Evolutionary conservation across 441 rosid species (phyloP), one percentile per base, ranked within the genome.

Genomic region (Euphorbia corollata): DNA sequence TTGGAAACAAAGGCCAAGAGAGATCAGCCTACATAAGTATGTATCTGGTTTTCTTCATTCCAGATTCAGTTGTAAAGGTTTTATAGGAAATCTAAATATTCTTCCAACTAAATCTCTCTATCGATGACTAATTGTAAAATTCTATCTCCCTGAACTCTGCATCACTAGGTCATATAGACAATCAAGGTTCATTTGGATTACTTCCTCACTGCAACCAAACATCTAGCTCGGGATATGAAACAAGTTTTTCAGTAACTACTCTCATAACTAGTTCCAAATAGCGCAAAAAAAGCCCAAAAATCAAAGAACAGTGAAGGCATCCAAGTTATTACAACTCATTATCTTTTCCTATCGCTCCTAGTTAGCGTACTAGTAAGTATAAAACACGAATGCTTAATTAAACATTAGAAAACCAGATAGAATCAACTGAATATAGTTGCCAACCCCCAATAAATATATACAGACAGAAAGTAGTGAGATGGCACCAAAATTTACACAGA

Each of bases 151-250:
- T 47, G 15, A 47, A 47, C 19, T 16, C 53, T 47, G 5, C 53
- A 47, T 47, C 53, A 47, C 4, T 13, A 47, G 15, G 53, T 47
- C 15, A 47, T 47, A 47, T 47, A 15, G 16, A 16, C 15, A 6
- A 47, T 16, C 53, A 47, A 51, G 39, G 18, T 38, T 16, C 51
- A 18, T 19, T 15, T 32, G 8, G 19, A 56, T 41, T 13, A 45
- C 45, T 67, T 22, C 53, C 59, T 50, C 50, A 24, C n/a, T 34
- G 24, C 50, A 50, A 22, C 18, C 18, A 55, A n/a, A 66, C 61
- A 15, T 39, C 19, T 51, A 41, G 30, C 38, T 8, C 9, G 2
- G 3, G 59, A 47, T 19, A 32, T 50, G n/a, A 13, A 45, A 56
- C 30, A 48, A 30, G 57, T 20, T 58, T 12, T 1, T 24, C 32